phyloP scores from a whole-genome alignment of 73 alveolate genomes.

The Paramecium sonneborni region DNA sequence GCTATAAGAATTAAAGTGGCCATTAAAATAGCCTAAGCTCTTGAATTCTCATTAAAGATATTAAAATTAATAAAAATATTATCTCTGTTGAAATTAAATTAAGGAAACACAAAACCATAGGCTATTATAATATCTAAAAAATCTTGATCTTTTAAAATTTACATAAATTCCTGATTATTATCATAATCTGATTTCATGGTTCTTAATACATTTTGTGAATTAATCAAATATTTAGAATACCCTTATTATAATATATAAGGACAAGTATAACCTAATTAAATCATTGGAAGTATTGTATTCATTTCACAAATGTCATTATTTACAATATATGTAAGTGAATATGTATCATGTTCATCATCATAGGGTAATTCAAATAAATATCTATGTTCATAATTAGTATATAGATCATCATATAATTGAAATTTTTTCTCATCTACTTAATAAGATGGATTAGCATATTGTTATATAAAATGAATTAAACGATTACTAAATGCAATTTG shows the following conservation, averaged over 20 bases:
- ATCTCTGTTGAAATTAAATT: neutral
- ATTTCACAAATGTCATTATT: neutral
- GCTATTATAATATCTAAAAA: neutral
- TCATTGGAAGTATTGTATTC: neutral
- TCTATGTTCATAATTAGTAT: neutral
- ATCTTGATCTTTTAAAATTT: neutral
- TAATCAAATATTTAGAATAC: neutral
- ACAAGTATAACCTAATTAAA: neutral
- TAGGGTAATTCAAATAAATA: neutral
- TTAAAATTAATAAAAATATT: neutral
- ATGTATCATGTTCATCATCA: neutral
- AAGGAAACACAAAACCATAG: neutral
- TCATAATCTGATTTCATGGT: neutral
- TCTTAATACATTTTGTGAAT: neutral
- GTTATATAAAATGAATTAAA: neutral
- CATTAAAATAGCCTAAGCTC: neutral
- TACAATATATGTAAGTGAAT: neutral
- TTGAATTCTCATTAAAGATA: neutral
- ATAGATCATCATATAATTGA: neutral
- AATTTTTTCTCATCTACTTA: neutral
- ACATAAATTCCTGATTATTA: neutral
- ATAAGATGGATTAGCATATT: neutral
- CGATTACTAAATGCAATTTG: slow-evolving; percentile 10
- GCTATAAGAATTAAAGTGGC: neutral
- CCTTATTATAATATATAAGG: neutral